These are phyloP conservation scores for Candida ascalaphidarum DNA, from an alignment of 805 yeast species.

Conservation along the genomic window DNA sequence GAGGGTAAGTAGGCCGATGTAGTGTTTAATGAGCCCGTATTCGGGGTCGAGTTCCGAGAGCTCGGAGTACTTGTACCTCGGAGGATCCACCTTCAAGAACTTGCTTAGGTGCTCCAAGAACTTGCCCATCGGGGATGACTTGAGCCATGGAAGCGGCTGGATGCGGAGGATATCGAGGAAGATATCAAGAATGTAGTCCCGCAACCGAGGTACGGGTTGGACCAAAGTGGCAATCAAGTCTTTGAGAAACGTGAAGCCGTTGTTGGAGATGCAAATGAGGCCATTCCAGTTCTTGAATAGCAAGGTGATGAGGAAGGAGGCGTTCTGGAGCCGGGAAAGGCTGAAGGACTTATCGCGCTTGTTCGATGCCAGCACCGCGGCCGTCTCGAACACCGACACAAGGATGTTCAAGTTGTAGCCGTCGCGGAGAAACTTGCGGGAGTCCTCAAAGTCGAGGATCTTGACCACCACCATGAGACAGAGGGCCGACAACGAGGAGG, in stretches of 20 bases:
- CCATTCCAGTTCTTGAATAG: constrained; percentile 75
- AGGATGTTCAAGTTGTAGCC: constrained; percentile 58
- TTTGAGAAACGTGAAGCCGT: constrained; percentile 46
- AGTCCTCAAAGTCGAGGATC: constrained; percentile 48
- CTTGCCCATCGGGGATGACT: constrained; percentile 12
- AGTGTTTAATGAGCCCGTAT: constrained; percentile 47
- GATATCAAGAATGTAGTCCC: constrained; percentile 62
- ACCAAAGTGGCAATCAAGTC: constrained; percentile 54
- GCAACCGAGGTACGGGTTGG: constrained; percentile 46
- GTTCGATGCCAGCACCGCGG: constrained; percentile 48
- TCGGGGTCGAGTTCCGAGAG: constrained; percentile 29
- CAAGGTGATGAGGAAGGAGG: constrained; percentile 50
- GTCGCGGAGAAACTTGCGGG: constrained; percentile 45
- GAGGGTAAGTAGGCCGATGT: constrained; percentile 50
- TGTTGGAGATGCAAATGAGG: constrained; percentile 50
- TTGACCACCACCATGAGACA: constrained; percentile 40
- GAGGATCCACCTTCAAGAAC: neutral
- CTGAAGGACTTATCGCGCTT: constrained; percentile 4
- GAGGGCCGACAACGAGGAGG: constrained; percentile 9
- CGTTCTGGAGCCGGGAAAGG: constrained; percentile 47
- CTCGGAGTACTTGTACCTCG: constrained; percentile 6
- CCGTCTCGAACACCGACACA: constrained; percentile 62
- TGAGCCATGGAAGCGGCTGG: constrained; percentile 46
- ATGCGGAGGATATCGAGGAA: constrained; percentile 61
- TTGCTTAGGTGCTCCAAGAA: constrained; percentile 6